phyloP scores from a whole-genome alignment of 441 rosid genomes.

The Gossypium schwendimanii region DNA sequence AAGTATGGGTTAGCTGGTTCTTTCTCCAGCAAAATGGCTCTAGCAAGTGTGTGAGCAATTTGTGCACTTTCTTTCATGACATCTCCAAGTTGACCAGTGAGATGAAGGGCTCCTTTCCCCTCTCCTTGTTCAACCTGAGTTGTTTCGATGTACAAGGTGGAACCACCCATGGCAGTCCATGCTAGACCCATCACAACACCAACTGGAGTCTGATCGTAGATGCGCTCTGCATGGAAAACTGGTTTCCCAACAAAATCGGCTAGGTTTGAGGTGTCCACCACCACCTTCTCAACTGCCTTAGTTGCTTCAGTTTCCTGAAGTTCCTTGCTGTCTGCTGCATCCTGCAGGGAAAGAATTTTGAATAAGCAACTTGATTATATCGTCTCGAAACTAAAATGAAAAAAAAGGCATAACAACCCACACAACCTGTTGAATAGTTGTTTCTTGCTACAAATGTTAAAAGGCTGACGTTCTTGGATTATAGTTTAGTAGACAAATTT shows the following conservation, averaged over 20 bases:
- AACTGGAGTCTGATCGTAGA: conserved; percentile 70
- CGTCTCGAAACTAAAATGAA: not conserved
- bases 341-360: conserved; percentile 29
- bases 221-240: conserved; percentile 75
- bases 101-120: conserved; percentile 68
- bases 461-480: not conserved
- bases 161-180: conserved; percentile 98
- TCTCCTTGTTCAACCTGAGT: conserved; percentile 66
- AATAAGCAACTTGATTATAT: not conserved
- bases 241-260: conserved; percentile 89
- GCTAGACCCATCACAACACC: conserved; percentile 98
- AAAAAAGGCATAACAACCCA: not conserved
- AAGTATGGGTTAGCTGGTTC: conserved; percentile 59
- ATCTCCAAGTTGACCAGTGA: conserved; percentile 86
- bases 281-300: conserved; percentile 44
- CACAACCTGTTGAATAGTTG: not conserved
- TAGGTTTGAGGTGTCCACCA: conserved; percentile 58
- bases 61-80: conserved; percentile 98
- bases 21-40: conserved; percentile 57
- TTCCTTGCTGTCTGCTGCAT: conserved; percentile 26
- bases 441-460: conserved; percentile 1
- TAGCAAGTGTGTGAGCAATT: conserved; percentile 77
- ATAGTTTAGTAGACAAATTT: not conserved
- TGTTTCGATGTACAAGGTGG: conserved; percentile 84
- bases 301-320: conserved; percentile 31